Conservation (phyloP, 2,329 filamentous ascomycete species). For the Polychaeton citri region DNA sequence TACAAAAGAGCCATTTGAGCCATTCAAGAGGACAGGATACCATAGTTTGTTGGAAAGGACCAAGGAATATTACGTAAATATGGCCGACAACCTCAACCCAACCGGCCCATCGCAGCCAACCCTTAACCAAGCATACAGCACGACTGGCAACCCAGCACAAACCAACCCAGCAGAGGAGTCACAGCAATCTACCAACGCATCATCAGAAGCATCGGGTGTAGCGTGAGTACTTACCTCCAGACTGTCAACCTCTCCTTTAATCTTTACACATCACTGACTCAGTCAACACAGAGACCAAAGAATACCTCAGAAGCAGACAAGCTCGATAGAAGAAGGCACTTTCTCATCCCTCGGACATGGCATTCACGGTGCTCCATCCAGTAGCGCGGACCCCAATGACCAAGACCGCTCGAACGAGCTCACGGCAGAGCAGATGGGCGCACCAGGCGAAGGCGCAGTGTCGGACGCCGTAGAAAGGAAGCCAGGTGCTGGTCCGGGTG, state of each 20-base stretch:
- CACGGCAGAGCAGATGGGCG: conserved; percentile 35
- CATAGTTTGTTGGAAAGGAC: too few species aligned
- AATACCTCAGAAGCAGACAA: conserved; percentile 24
- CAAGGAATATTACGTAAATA: not conserved
- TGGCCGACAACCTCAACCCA: conserved; percentile 25
- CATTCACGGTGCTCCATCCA: conserved; percentile 26
- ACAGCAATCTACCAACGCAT: conserved; percentile 22
- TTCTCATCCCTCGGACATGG: conserved; percentile 27
- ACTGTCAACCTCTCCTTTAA: too few species aligned
- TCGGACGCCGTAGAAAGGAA: conserved; percentile 26
- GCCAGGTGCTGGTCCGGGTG: conserved; percentile 23
- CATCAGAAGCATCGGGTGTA: conserved; percentile 12
- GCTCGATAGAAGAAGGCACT: conserved; percentile 21
- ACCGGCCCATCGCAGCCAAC: conserved; percentile 31
- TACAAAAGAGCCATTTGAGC: too few species aligned
- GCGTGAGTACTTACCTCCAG: conserved; percentile 8
- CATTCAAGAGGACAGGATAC: too few species aligned
- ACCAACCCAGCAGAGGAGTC: conserved; percentile 27
- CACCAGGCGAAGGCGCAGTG: conserved; percentile 33
- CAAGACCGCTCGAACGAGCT: conserved; percentile 34
- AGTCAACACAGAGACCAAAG: conserved; percentile 23
- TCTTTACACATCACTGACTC: too few species aligned
- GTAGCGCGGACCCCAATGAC: conserved; percentile 22
- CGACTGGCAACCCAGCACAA: conserved; percentile 31
- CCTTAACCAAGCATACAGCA: conserved; percentile 31